Percentiles rank a stretch among this genome's conserved stretches.
Conservation (phyloP, 2,329 filamentous ascomycete genomes). For the Talaromyces sp. region DNA sequence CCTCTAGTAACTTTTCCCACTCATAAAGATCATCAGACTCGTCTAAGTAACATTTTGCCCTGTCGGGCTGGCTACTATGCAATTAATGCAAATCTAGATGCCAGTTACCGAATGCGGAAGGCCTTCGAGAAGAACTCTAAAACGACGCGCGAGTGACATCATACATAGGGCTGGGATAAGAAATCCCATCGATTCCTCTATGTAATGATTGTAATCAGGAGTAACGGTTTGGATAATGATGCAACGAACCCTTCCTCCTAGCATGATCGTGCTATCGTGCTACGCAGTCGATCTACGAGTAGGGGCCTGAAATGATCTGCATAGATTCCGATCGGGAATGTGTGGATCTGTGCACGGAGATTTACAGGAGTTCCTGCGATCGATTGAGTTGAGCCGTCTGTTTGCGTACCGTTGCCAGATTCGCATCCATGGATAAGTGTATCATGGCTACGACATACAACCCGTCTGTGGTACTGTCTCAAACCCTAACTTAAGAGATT, state of each 20-base stretch:
- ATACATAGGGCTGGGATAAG: not conserved
- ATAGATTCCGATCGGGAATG: not conserved
- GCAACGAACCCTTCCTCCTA: too few relatives aligned
- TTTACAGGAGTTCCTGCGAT: not conserved
- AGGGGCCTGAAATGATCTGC: not conserved
- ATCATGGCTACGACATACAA: constrained; percentile 4
- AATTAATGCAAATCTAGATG: not conserved
- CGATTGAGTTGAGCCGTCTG: not conserved
- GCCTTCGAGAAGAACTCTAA: not conserved
- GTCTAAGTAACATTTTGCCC: too few relatives aligned
- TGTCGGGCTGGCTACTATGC: not conserved
- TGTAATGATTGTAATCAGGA: too few relatives aligned
- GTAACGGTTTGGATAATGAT: too few relatives aligned
- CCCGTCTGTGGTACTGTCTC: not conserved
- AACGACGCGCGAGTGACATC: constrained; percentile 2
- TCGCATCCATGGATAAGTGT: not conserved
- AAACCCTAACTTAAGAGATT: not conserved
- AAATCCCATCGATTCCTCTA: too few relatives aligned
- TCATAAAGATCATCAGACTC: not conserved
- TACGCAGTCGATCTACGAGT: not conserved
- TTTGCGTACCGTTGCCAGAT: not conserved
- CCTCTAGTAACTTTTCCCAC: not conserved
- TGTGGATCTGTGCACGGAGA: not conserved
- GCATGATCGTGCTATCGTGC: too few relatives aligned
- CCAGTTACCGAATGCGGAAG: not conserved